Base-by-base conservation (phyloP, 306 rosid genomes). In the Cyamopsis tetragonoloba region DNA sequence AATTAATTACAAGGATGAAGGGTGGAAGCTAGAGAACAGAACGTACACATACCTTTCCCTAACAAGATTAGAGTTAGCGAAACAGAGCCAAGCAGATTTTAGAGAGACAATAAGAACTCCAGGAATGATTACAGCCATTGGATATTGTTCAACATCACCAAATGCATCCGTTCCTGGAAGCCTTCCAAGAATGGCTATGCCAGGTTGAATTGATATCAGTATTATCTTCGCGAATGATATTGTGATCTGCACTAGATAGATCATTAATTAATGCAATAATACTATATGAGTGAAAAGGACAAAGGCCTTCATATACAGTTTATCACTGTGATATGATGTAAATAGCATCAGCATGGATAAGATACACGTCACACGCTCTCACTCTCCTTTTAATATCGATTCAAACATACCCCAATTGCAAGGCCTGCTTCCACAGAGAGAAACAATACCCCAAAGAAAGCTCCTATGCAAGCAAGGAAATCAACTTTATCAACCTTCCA, bases 401-500 rank as follows among this genome's bases (percentile, higher is more conserved):
- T 0, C 4, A 31, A 46, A 39, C 11, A 79, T 86, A 89, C 96
- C 82, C 89, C 86, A 28, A 79, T 48, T 8, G 73, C 42, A 41
- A 90, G 95, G 31, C 95, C 91, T 13, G 70, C 78, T 63, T 86
- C 89, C 0, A 68, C 87, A 19, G 89, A 83, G 0, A 19, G 58
- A 68, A 88, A 82, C 42, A 86, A 35, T 6, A 84, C 85, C 0
- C 88, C 92, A 2, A 89, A 43, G 62, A 89, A 86, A 17, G 90
- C 92, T 28, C 80, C 86, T 3, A 71, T 19, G 55, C 88, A 86
- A 28, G 87, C 89, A 3, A 89, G 70, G 80, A 91, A 91, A 55
- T 88, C 96, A 0, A 81, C 41, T 77, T 84, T 88, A 35, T 91
- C 97, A 37, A 88, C 74, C 73, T 84, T 91, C 97, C 92, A 91